Evolutionary conservation across 1,139 yeast species (phyloP), one percentile per base, ranked within the genome.

Genomic region (Pichia sp.): DNA sequence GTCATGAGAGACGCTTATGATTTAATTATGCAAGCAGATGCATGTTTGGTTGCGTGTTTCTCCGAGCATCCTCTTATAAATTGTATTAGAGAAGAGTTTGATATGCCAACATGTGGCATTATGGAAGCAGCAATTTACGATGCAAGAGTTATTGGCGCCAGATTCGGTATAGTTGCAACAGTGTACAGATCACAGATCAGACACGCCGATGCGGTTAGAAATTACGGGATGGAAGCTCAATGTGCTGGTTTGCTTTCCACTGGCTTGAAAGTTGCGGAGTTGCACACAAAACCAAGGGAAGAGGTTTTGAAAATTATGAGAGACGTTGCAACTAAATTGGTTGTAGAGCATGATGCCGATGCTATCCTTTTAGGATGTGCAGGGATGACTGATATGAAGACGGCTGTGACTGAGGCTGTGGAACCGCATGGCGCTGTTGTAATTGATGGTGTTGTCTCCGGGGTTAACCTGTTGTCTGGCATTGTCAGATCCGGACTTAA

Each of bases 311-410:
- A 44, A 4, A 46, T 55, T 16, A 62, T 64, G 62, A 46, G 46
- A 3, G 43, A 45, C 3, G 60, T 56, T 31, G 65, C 65, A 0
- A 31, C 40, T 4, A 46, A 32, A 11, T 48, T 64, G 28, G 64
- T 63, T 5, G 52, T 51, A 7, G 57, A 60, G 29, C 42, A 44
- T 10, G 62, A 61, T 33, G 66, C 66, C 4, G 67, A 64, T 51
- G 53, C 53, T 6, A 40, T 64, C 11, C 54, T 64, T 8, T 46
- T 64, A 8, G 67, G 67, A 4, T 63, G 67, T 52, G 65, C 66
- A 39, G 67, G 67, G 9, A 64, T 64, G 67, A 52, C 62, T 3
- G 66, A 62, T 44, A 62, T 64, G 65, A 59, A 58, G 38, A 43
- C 45, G 5, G 64, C 66, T 1, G 64, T 63, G 9, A 57, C 55